Conservation (phyloP, 441 rosid genomes). For the Erysimum pusillum region DNA sequence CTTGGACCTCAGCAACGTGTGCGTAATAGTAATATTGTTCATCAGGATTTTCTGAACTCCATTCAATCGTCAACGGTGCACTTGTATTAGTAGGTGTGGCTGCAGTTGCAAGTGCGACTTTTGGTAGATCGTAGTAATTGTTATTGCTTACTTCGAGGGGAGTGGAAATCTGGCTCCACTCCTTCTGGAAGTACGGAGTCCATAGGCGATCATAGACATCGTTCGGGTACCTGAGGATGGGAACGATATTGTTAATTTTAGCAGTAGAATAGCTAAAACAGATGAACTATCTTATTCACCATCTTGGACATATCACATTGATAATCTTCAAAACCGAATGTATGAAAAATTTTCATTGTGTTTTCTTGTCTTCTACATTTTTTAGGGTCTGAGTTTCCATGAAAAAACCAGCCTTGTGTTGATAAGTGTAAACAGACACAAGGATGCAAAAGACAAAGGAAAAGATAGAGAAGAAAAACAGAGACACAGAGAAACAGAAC, state of each 20-base stretch:
- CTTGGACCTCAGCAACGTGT: slow-evolving; percentile 50
- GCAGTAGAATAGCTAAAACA: no score
- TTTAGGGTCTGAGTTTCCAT: background rate
- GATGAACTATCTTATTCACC: background rate
- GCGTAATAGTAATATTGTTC: slow-evolving; percentile 18
- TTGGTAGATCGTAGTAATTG: slow-evolving; percentile 18
- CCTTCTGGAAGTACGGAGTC: background rate
- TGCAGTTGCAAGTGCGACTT: slow-evolving; percentile 35
- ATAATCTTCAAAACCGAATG: background rate
- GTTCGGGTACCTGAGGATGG: slow-evolving; percentile 37
- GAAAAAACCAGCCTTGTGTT: background rate
- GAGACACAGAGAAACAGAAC: slow-evolving; percentile 11
- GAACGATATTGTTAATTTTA: no score
- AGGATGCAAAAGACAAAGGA: background rate
- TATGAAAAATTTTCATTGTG: background rate
- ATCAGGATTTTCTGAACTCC: background rate
- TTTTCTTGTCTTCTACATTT: background rate
- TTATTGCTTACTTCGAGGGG: background rate
- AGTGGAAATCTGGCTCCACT: slow-evolving; percentile 25
- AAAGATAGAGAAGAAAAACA: background rate
- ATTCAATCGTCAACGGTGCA: slow-evolving; percentile 16
- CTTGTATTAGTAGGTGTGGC: slow-evolving; percentile 35
- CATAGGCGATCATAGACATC: slow-evolving; percentile 54
- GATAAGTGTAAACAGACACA: background rate
- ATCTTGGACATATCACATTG: background rate